These are phyloP conservation scores for Fusarium avenaceum DNA, from an alignment of 2,329 filamentous ascomycete species.

Conservation along the genomic window DNA sequence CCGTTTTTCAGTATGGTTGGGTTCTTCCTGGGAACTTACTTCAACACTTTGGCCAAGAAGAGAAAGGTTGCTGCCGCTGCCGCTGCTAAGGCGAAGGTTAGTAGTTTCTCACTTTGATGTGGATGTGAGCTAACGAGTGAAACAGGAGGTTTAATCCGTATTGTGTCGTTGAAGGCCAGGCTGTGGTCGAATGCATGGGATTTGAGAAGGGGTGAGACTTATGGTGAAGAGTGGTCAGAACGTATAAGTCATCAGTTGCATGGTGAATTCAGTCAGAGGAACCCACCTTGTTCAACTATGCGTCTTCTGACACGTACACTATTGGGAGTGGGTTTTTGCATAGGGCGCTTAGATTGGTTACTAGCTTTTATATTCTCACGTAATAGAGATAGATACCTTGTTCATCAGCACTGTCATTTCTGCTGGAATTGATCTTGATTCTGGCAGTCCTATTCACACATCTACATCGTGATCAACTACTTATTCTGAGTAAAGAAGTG, in stretches of 20 bases:
- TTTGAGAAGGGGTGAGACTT: background rate
- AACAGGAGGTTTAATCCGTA: background rate
- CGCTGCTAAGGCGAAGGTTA: conserved; percentile 42
- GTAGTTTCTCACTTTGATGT: background rate
- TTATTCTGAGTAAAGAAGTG: too few relatives aligned
- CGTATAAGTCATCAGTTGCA: background rate
- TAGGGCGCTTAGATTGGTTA: background rate
- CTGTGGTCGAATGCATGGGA: background rate
- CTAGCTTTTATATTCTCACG: background rate
- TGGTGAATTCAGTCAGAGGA: too few relatives aligned
- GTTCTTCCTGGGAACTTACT: conserved; percentile 18
- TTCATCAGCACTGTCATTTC: background rate
- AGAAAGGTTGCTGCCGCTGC: conserved; percentile 9
- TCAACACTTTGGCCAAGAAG: conserved; percentile 23
- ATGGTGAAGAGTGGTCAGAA: background rate
- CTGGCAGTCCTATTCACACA: background rate
- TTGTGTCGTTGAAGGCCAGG: background rate
- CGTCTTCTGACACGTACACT: background rate
- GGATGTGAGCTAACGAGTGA: background rate
- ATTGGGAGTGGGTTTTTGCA: background rate
- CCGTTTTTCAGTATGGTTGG: conserved; percentile 24
- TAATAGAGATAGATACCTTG: background rate
- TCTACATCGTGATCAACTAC: too few relatives aligned
- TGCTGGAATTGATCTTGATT: too few relatives aligned
- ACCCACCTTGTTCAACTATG: background rate